phyloP scores from a whole-genome alignment of 495 filamentous ascomycete species.

The Tuber melanosporum region DNA sequence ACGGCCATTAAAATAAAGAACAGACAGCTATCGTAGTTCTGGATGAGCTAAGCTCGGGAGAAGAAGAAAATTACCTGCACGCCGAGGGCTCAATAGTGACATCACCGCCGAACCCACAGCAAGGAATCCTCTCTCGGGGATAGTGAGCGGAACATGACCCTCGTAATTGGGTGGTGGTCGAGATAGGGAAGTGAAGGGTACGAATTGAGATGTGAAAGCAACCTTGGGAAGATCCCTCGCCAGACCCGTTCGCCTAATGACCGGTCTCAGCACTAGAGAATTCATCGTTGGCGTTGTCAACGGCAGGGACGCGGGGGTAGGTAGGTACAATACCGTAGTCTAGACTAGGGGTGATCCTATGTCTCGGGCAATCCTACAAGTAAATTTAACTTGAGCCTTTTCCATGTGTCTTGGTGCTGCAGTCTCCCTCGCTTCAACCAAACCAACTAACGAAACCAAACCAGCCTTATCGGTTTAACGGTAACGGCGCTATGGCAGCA shows the following conservation, averaged over 20 bases:
- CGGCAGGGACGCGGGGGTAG: background rate
- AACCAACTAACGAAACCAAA: background rate
- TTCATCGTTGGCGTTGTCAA: background rate
- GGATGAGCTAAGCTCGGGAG: too few species aligned
- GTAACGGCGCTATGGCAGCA: conserved; percentile 20
- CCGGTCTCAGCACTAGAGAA: background rate
- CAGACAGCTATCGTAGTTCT: background rate
- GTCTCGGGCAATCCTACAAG: background rate
- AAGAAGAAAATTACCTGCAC: conserved; percentile 53
- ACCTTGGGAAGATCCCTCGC: background rate
- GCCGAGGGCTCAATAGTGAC: conserved; percentile 69
- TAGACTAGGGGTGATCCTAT: background rate
- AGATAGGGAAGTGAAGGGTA: conserved; percentile 67
- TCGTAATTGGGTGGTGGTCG: conserved; percentile 81
- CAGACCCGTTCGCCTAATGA: background rate
- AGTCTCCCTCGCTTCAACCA: background rate
- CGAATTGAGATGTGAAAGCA: background rate
- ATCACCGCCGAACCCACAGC: conserved; percentile 76
- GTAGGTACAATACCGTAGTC: background rate
- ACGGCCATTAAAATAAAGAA: background rate
- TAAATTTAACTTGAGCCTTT: background rate
- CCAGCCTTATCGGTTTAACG: background rate
- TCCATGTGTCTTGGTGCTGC: background rate
- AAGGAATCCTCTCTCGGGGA: conserved; percentile 65
- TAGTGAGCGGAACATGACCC: conserved; percentile 83